Percentiles rank a stretch among this genome's conserved stretches.
Evolutionary conservation across 305 asterid species (phyloP).

Genomic region (Solanum hybrid): DNA sequence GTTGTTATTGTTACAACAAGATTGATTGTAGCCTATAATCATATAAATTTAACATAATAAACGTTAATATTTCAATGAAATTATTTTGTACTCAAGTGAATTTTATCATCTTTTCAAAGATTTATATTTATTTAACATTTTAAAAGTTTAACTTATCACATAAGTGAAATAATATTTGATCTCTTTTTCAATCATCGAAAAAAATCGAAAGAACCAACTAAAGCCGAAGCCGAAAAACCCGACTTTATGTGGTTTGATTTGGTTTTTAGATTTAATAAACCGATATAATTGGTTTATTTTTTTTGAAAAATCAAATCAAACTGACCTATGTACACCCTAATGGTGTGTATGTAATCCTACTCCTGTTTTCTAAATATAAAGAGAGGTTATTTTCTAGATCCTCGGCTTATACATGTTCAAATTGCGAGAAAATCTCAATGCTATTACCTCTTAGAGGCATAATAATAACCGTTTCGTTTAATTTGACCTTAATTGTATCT

Average conservation of each 20-base stretch:
- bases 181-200: background rate
- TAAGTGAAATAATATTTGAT: background rate
- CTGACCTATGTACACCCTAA: background rate
- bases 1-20: background rate
- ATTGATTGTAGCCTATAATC: background rate
- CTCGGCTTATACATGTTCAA: background rate
- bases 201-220: background rate
- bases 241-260: background rate
- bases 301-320: no score
- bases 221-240: no score
- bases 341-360: background rate
- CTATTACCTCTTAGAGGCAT: background rate
- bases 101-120: background rate
- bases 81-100: background rate
- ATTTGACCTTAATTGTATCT: background rate
- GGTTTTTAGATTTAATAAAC: no score
- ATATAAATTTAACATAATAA: background rate
- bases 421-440: background rate
- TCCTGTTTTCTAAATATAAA: background rate
- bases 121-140: no score
- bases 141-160: background rate
- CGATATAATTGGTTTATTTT: no score
- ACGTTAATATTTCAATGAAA: no score
- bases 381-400: background rate
- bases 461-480: no score